These are phyloP conservation scores for Yamadazyma buinensis DNA, from an alignment of 1,139 yeast species.

Conservation along the genomic window DNA sequence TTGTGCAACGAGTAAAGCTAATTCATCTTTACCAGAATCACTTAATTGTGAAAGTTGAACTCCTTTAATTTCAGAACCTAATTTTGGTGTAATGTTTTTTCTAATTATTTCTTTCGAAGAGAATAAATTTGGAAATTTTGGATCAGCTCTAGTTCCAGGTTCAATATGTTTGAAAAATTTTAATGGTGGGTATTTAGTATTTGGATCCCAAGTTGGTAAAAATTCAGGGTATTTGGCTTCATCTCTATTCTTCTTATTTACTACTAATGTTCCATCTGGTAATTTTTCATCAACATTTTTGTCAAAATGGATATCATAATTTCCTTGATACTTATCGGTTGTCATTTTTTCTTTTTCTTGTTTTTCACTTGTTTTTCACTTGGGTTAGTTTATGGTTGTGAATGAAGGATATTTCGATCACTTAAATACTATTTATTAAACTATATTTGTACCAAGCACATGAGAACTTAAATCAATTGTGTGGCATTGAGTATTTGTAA, in stretches of 20 bases:
- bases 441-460: too few relatives aligned
- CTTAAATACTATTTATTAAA: too few relatives aligned
- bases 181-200: constrained; percentile 41
- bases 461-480: too few relatives aligned
- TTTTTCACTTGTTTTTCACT: neutral
- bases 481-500: too few relatives aligned
- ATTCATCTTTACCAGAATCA: constrained; percentile 52
- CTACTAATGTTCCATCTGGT: constrained; percentile 33
- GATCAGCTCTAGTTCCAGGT: constrained; percentile 54
- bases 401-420: too few relatives aligned
- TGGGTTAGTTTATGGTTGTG: too few relatives aligned
- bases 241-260: constrained; percentile 25
- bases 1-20: constrained; percentile 58
- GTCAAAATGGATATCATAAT: constrained; percentile 40
- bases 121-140: constrained; percentile 45
- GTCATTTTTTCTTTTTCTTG: neutral
- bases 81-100: constrained; percentile 51
- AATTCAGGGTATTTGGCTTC: constrained; percentile 34
- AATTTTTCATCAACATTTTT: constrained; percentile 38
- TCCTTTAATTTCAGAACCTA: constrained; percentile 61
- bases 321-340: constrained; percentile 15
- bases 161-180: constrained; percentile 47
- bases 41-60: constrained; percentile 50
- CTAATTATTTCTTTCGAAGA: constrained; percentile 18
- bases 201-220: constrained; percentile 50